A percentile compares a stretch with the other conserved stretches of the same genome.
These are phyloP conservation scores for Pseudocercospora crystallina DNA, from an alignment of 2,329 filamentous ascomycete species.

Conservation along the genomic window DNA sequence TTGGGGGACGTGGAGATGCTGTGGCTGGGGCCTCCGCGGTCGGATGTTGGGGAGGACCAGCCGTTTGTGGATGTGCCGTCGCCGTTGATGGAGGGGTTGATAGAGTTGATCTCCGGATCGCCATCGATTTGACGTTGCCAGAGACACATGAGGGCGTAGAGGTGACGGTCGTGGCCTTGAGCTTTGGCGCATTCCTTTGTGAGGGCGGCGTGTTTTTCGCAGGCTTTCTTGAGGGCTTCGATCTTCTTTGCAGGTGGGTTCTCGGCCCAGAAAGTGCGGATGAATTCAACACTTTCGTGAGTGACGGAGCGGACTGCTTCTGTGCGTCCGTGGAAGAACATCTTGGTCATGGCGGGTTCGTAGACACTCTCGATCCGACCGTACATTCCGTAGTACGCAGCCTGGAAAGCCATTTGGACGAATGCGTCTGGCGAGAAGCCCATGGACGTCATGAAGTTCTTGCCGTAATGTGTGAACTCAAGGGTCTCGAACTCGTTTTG, in stretches of 20 bases:
- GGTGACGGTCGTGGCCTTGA: conserved; percentile 85
- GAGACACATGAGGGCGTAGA: conserved; percentile 90
- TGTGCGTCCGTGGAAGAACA: conserved; percentile 87
- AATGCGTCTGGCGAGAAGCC: conserved; percentile 97
- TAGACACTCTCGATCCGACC: conserved; percentile 93
- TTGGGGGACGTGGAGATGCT: conserved; percentile 56
- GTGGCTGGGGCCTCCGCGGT: conserved; percentile 38
- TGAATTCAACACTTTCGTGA: conserved; percentile 78
- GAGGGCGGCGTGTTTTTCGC: conserved; percentile 74
- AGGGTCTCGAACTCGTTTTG: conserved; percentile 95
- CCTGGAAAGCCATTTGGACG: conserved; percentile 98
- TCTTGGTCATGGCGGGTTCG: conserved; percentile 97
- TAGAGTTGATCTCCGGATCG: conserved; percentile 49
- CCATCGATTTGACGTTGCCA: conserved; percentile 90
- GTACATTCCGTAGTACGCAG: conserved; percentile 95
- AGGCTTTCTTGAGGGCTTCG: conserved; percentile 78
- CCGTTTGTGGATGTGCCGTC: conserved; percentile 62
- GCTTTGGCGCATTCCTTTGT: conserved; percentile 87
- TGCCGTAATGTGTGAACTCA: conserved; percentile 85
- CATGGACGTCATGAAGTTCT: conserved; percentile 97
- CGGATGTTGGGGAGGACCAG: conserved; percentile 49
- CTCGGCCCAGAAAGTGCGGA: conserved; percentile 93
- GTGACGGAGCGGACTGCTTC: conserved; percentile 90
- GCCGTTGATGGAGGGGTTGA: background rate
- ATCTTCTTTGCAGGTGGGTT: conserved; percentile 80